Percentiles rank a stretch among this genome's conserved stretches.
phyloP scores from a whole-genome alignment of 108 stramenopile genomes.

The Pseudonitzschia multiseries region DNA sequence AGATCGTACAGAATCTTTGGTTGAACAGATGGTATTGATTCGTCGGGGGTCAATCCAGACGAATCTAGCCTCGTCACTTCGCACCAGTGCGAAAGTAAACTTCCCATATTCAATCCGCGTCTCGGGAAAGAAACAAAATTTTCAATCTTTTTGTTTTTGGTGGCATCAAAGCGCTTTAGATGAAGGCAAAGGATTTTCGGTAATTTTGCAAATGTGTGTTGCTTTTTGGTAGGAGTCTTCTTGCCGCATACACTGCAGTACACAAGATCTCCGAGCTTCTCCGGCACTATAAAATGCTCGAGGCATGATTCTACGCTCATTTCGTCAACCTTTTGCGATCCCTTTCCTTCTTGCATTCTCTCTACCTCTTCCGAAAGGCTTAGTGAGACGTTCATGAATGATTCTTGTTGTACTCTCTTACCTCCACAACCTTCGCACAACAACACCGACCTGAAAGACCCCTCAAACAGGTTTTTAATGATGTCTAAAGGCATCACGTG shows the following conservation, averaged over 20 bases:
- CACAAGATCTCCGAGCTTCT: constrained; percentile 58
- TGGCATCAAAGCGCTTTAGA: constrained; percentile 79
- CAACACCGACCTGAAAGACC: constrained; percentile 69
- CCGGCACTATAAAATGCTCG: constrained; percentile 61
- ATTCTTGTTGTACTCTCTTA: constrained; percentile 62
- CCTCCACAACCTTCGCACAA: constrained; percentile 70
- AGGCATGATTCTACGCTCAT: constrained; percentile 59
- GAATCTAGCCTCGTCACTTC: constrained; percentile 35
- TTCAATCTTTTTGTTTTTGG: constrained; percentile 67
- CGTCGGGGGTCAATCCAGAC: not conserved
- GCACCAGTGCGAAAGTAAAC: constrained; percentile 74
- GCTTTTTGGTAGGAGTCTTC: constrained; percentile 61
- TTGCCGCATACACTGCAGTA: constrained; percentile 59
- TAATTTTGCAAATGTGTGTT: constrained; percentile 71
- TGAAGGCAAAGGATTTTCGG: constrained; percentile 79
- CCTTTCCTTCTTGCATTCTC: constrained; percentile 11
- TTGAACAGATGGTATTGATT: constrained; percentile 8
- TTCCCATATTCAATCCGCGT: constrained; percentile 67
- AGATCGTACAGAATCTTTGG: constrained; percentile 69
- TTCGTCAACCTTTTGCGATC: constrained; percentile 5
- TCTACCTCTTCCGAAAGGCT: constrained; percentile 57
- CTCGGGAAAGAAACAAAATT: constrained; percentile 79
- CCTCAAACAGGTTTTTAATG: constrained; percentile 68
- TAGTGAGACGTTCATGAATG: constrained; percentile 76
- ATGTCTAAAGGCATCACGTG: constrained; percentile 28